Percentiles rank a stretch among this genome's conserved stretches.
Evolutionary conservation across 768 basidiomycete genomes (phyloP).

Genomic region (Boletus pseudo-olivaceus): DNA sequence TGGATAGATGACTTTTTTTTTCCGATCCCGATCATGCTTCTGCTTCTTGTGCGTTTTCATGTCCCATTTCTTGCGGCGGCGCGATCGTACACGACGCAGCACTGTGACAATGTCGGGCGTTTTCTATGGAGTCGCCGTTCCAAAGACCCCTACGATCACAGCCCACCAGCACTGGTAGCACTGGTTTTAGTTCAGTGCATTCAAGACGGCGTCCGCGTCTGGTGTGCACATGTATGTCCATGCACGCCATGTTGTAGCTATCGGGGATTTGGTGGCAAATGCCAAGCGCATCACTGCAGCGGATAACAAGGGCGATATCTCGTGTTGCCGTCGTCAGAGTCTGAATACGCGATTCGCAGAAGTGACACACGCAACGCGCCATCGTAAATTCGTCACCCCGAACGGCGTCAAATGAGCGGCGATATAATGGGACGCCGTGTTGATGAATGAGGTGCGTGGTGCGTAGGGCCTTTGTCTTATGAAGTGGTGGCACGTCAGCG

Average conservation of each 20-base stretch:
- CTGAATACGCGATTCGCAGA: background rate
- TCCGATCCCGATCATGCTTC: background rate
- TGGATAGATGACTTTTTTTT: conserved; percentile 2
- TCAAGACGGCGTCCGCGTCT: background rate
- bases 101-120: background rate
- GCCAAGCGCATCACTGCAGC: background rate
- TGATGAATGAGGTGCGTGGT: background rate
- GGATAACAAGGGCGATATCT: background rate
- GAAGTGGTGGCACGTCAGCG: background rate
- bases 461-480: background rate
- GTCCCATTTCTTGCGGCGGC: background rate
- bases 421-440: background rate
- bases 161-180: background rate
- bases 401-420: background rate
- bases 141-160: conserved; percentile 1
- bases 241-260: background rate
- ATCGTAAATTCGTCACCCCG: background rate
- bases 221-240: background rate
- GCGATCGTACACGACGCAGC: conserved; percentile 6
- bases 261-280: background rate
- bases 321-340: background rate
- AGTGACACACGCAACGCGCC: background rate
- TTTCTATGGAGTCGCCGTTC: conserved; percentile 7
- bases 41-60: background rate
- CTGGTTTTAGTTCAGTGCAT: background rate